Percentiles rank a stretch among this genome's conserved stretches.
Evolutionary conservation across 2,329 filamentous ascomycete genomes (phyloP).

Genomic region (Leptoxyphium fumago): DNA sequence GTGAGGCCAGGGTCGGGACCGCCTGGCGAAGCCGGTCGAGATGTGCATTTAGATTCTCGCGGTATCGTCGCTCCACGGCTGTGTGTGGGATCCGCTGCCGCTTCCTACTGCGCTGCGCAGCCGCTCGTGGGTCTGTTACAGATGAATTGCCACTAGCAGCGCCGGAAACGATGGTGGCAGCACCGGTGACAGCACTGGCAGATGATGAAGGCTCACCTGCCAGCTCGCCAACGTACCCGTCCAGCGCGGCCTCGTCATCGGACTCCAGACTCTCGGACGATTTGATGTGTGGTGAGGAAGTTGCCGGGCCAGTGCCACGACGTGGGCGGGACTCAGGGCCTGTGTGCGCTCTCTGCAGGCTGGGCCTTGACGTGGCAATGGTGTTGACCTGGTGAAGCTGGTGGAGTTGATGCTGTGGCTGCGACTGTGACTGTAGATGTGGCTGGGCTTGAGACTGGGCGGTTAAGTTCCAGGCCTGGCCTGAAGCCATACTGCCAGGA

Average conservation of each 20-base stretch:
- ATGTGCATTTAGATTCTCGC: conserved; percentile 23
- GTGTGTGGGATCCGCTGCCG: conserved; percentile 23
- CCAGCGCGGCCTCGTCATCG: not conserved
- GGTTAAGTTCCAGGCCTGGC: not conserved
- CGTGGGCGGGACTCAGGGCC: not conserved
- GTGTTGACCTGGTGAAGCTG: not conserved
- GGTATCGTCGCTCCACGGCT: conserved; percentile 20
- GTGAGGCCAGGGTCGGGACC: conserved; percentile 16
- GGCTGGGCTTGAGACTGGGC: conserved; percentile 5
- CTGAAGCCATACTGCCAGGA: not conserved
- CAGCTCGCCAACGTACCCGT: not conserved
- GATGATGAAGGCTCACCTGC: too few species aligned
- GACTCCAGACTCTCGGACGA: not conserved
- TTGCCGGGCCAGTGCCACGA: not conserved
- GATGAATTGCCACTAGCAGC: not conserved
- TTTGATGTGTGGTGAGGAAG: not conserved
- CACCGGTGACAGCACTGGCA: not conserved
- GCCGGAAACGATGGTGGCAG: not conserved
- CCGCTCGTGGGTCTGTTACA: too few species aligned
- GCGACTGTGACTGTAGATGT: conserved; percentile 12
- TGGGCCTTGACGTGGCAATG: not conserved
- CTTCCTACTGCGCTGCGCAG: conserved; percentile 12
- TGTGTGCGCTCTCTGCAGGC: not conserved
- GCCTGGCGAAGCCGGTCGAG: conserved; percentile 19
- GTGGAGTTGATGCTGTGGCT: conserved; percentile 8